phyloP scores from a whole-genome alignment of 257 asterid genomes.

The Capsicum pubescens region DNA sequence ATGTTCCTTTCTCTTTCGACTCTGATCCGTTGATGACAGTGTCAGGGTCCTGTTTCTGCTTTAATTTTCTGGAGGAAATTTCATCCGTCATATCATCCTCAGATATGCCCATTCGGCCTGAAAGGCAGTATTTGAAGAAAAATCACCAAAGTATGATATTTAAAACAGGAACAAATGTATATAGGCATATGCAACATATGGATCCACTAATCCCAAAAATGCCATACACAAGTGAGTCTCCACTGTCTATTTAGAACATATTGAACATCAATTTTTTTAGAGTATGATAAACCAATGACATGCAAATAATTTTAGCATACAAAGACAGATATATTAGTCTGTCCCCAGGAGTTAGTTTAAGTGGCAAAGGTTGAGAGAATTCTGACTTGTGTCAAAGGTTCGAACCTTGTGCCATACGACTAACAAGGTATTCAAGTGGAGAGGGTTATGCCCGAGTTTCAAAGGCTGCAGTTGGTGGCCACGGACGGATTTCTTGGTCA shows the following conservation, averaged over 20 bases:
- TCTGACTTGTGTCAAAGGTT: not conserved
- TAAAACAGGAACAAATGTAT: conserved; percentile 8
- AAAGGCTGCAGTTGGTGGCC: not conserved
- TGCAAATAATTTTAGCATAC: not conserved
- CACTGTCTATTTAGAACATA: not conserved
- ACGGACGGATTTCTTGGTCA: not conserved
- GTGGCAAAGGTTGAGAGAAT: not conserved
- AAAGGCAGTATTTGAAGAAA: conserved; percentile 31
- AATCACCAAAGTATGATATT: conserved; percentile 30
- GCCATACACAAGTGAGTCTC: not conserved
- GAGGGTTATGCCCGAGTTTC: not conserved
- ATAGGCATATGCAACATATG: conserved; percentile 25
- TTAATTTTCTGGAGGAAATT: no score
- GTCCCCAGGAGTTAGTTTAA: not conserved
- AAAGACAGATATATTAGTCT: conserved; percentile 1
- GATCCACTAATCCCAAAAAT: conserved; percentile 22
- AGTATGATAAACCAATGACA: conserved; percentile 20
- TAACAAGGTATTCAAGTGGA: not conserved
- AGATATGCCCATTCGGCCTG: conserved; percentile 42
- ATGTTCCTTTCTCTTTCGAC: no score
- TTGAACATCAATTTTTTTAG: not conserved
- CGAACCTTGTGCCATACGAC: not conserved
- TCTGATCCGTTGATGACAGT: no score
- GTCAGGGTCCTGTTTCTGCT: no score
- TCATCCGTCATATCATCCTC: not conserved